Evolutionary conservation across 2,329 filamentous ascomycete genomes (phyloP).

Genomic region (Colletotrichum ledebouriae): DNA sequence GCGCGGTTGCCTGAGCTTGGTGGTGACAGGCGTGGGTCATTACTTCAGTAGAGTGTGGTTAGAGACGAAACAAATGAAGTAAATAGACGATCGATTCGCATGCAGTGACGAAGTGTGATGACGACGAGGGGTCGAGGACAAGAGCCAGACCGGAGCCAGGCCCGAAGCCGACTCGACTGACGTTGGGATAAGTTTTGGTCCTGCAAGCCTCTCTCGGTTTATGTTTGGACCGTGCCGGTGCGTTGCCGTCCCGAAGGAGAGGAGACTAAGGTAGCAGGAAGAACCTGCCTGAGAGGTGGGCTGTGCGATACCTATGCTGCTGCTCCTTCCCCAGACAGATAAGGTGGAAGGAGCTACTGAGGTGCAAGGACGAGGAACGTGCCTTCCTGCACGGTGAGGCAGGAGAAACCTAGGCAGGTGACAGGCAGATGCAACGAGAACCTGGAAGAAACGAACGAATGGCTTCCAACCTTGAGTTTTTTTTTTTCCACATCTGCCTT

Average conservation of each 20-base stretch:
- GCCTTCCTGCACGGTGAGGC: too few species aligned
- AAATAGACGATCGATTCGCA: slow-evolving; percentile 27
- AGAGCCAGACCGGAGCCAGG: slow-evolving; percentile 23
- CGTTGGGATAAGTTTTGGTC: slow-evolving; percentile 35
- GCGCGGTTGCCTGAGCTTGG: slow-evolving; percentile 12
- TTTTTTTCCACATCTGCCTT: too few species aligned
- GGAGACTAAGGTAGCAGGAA: background rate
- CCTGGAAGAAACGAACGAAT: too few species aligned
- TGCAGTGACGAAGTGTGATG: slow-evolving; percentile 16
- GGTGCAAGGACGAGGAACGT: background rate
- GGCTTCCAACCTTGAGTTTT: too few species aligned
- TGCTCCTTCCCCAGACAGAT: too few species aligned
- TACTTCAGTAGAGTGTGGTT: background rate
- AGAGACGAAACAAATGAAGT: slow-evolving; percentile 28
- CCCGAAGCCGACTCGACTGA: slow-evolving; percentile 32
- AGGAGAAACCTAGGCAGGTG: background rate
- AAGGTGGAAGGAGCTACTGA: too few species aligned
- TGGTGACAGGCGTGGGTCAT: slow-evolving; percentile 4
- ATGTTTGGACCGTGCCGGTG: slow-evolving; percentile 31
- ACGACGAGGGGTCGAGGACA: background rate
- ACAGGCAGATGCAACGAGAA: too few species aligned
- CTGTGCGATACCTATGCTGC: background rate
- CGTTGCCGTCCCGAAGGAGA: slow-evolving; percentile 10
- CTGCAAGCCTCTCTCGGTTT: slow-evolving; percentile 12
- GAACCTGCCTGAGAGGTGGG: background rate